Base-by-base conservation (phyloP, 1,139 yeast species). In the Protomyces inundatus region DNA sequence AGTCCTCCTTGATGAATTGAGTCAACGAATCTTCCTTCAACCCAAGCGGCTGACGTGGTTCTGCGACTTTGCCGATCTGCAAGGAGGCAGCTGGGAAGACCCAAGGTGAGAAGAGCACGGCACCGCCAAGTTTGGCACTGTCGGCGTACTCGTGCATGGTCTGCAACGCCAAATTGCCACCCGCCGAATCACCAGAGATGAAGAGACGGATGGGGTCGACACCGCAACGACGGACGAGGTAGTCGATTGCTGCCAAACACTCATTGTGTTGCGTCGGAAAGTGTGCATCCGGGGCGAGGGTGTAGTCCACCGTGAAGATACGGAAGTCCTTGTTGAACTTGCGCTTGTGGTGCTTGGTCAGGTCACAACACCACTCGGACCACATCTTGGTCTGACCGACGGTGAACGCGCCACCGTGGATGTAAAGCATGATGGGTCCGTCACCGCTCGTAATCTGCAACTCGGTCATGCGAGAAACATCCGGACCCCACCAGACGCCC, bases 171-270 rank as follows among this genome's bases (percentile, higher is more conserved):
- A 58, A 36, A 10, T 58, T 58, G 12, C 62, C 62, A 6, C 62
- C 62, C 3, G 62, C 62, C 16, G 56, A 52, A 34, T 58, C 62
- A 34, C 62, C 62, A n/a, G 62, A 46, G 35, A 58, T 36, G 62
- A 58, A 52, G 12, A 58, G n/a, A 6, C 62, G 55, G 6, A 52
- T 33, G 3, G 56, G 62, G 39, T 51, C 51, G 14, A 58, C 53
- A 7, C 42, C 14, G 35, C 53, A 23, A 14, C 33, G 34, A 6
- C 62, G 53, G n/a, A 45, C 23, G 9, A 58, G 56, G 42, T 58
- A 58, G 32, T 58, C 62, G 10, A 52, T 23, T 4, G 62, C 62
- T 12, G 62, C 46, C 12, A 33, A 37, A 42, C 39, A 51, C 52
- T 58, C 32, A n/a, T 51, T 46, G 45, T 55, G 42, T 23, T 58